Base-by-base conservation (phyloP, 2,329 filamentous ascomycete genomes). In the Escovopsis sp. region DNA sequence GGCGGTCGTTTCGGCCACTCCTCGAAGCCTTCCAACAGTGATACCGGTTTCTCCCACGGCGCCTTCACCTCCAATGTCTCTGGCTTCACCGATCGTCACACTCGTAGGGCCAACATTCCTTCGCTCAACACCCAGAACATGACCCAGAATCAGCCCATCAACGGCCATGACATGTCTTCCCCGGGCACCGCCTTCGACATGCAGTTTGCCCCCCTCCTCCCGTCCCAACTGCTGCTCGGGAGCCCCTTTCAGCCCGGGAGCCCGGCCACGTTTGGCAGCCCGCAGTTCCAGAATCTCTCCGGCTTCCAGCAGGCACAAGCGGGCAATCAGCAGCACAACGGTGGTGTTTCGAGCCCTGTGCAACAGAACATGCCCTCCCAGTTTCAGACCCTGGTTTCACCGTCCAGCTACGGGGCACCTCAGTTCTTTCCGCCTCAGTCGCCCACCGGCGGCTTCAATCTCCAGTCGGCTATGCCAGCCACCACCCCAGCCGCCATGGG, bases 241-340 rank as follows among this genome's bases (percentile, higher is more conserved):
- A 95, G 87, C 63, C 91, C 91, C 15, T 96, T 96, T 66, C 91
- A 96, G 65, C 87, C 91, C 12, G 91, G 88, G 36, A 94, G 85
- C 5, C 89, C 89, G 4, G 85, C 82, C 32, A 81, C 85, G 33
- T 96, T 95, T 64, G 79, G 81, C 47, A 94, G 84, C 51, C 83
- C 88, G 34, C 88, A 95, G 60, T 98, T 95, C 63, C 82, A 91
- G 61, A 87, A 74, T 59, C 80, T 91, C 59, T 75, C 80, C 46
- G 77, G 72, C 48, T 94, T 91, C 64, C 75, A 87, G 54, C 72
- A 75, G 56, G 60, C 57, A 50, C 68, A 70, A 48, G 65, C 69
- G 48, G 65, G 65, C 49, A 66, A 67, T 47, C 69, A 72, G 49
- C 70, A 73, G 49, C 70, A 74, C 50, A 66, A 70, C 47, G 78